Conservation (phyloP, 345 rosid species). For the Lepidium didymum region DNA sequence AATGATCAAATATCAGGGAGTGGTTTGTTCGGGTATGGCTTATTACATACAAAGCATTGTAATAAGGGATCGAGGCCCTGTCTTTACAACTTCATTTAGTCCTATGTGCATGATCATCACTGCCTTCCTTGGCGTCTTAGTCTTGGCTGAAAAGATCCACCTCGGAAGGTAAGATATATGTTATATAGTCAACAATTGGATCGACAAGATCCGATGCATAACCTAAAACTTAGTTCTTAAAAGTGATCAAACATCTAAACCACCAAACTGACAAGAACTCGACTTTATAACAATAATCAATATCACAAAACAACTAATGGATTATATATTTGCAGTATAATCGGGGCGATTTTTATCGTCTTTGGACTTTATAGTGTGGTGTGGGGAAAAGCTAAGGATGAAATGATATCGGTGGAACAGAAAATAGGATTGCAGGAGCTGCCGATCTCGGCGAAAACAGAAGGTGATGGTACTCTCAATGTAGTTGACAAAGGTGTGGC, state of each 20-base stretch:
- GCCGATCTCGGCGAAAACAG: slow-evolving; percentile 30
- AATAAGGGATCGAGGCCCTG: slow-evolving; percentile 64
- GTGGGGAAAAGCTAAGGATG: slow-evolving; percentile 91
- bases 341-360: slow-evolving; percentile 75
- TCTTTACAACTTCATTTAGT: slow-evolving; percentile 70
- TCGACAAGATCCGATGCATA: no score
- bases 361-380: slow-evolving; percentile 70
- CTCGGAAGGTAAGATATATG: slow-evolving; percentile 68
- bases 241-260: no score
- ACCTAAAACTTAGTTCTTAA: no score
- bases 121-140: slow-evolving; percentile 51
- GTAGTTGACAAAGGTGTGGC: neutral
- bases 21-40: slow-evolving; percentile 85
- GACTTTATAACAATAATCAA: no score
- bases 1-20: slow-evolving; percentile 44
- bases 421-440: slow-evolving; percentile 38
- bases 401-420: slow-evolving; percentile 14
- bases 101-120: slow-evolving; percentile 90
- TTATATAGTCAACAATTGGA: no score
- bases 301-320: no score
- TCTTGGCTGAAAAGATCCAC: slow-evolving; percentile 61
- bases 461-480: slow-evolving; percentile 7
- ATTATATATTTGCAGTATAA: slow-evolving; percentile 37
- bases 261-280: no score
- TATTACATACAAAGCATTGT: slow-evolving; percentile 77